Evolutionary conservation across 2,329 filamentous ascomycete species (phyloP).

Genomic region (Beauveria sp.): DNA sequence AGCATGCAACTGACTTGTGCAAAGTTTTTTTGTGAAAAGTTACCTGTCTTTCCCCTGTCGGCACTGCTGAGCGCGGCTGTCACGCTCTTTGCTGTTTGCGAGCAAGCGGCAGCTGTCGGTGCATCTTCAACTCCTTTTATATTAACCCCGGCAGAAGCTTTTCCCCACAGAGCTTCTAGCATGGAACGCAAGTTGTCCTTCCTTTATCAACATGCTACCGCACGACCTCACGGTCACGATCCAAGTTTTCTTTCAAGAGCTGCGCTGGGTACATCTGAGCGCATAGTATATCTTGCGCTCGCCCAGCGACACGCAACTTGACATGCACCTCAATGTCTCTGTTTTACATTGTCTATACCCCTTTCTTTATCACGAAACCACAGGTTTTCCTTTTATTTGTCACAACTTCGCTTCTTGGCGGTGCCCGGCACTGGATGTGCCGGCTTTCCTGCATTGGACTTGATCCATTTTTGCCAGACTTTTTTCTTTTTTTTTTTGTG

Average conservation of each 20-base stretch:
- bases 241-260: not conserved
- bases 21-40: not conserved
- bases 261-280: not conserved
- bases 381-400: slow-evolving; percentile 3
- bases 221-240: not conserved
- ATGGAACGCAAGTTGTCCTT: not conserved
- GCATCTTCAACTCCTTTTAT: not conserved
- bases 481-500: not conserved
- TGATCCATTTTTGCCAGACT: slow-evolving; percentile 3
- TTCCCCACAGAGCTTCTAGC: not conserved
- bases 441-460: not conserved
- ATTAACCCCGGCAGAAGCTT: not conserved
- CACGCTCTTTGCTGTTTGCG: not conserved
- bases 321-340: slow-evolving; percentile 7
- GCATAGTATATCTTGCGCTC: not conserved
- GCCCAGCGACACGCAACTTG: slow-evolving; percentile 1
- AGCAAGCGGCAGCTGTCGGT: not conserved
- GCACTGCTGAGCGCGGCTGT: not conserved
- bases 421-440: not conserved
- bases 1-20: not conserved
- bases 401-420: not conserved
- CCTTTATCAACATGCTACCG: not conserved
- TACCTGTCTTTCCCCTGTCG: not conserved
- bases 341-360: slow-evolving; percentile 12
- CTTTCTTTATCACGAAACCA: slow-evolving; percentile 7